These are phyloP conservation scores for Trypanosoma cruzi DNA, from an alignment of 208 protist genomes.

Conservation along the genomic window DNA sequence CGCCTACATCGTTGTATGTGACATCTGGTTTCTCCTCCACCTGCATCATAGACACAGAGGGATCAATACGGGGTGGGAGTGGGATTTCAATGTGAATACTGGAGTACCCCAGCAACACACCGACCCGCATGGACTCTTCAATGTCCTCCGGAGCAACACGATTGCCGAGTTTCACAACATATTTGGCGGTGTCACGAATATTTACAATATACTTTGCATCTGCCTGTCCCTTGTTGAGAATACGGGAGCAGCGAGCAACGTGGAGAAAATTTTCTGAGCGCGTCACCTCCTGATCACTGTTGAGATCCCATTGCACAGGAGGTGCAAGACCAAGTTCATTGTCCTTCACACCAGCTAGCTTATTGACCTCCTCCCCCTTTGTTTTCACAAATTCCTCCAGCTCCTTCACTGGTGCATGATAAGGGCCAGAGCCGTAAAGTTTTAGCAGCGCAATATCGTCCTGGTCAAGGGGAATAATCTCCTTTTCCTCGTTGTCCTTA, in stretches of 20 bases:
- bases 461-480: slow-evolving; percentile 96
- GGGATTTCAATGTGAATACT: slow-evolving; percentile 99
- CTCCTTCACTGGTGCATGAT: slow-evolving; percentile 96
- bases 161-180: slow-evolving; percentile 99
- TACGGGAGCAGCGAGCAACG: slow-evolving; percentile 99
- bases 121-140: slow-evolving; percentile 99
- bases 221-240: slow-evolving; percentile 95
- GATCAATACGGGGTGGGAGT: slow-evolving; percentile 99
- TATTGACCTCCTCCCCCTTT: slow-evolving; percentile 96
- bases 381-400: slow-evolving; percentile 97
- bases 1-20: slow-evolving; percentile 99
- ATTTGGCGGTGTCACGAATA: slow-evolving; percentile 98
- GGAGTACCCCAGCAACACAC: slow-evolving; percentile 95
- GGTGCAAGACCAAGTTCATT: slow-evolving; percentile 99
- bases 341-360: slow-evolving; percentile 98
- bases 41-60: slow-evolving; percentile 99
- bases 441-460: slow-evolving; percentile 99
- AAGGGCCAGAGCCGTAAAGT: slow-evolving; percentile 97
- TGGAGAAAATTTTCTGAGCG: slow-evolving; percentile 98
- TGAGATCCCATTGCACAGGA: slow-evolving; percentile 98
- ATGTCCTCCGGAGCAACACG: slow-evolving; percentile 99
- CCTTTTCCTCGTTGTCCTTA: slow-evolving; percentile 83
- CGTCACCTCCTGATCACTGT: slow-evolving; percentile 97
- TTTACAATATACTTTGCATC: slow-evolving; percentile 98
- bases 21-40: slow-evolving; percentile 98